Evolutionary conservation across 257 asterid genomes (phyloP), one percentile per base, ranked within the genome.

Genomic region (Jacaranda copaia): DNA sequence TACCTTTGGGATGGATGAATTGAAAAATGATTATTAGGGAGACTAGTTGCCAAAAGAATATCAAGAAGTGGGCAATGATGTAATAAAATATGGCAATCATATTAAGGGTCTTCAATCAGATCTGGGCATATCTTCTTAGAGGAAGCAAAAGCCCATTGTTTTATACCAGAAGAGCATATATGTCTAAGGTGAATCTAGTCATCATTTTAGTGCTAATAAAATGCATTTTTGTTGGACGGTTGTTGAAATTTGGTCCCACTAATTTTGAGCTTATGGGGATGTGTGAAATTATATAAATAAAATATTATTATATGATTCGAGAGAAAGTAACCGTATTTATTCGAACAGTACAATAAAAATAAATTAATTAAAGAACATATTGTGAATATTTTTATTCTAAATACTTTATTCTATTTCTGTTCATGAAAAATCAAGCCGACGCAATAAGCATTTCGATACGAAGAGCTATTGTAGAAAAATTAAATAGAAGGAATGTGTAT

Each of bases 101-200:
- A 79, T 43, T 46, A 39, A 77, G 63, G 77, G 90, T 84, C 84
- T 81, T 83, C 84, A 75, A 79, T 51, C 66, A 88, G 80, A 89
- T 92, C 92, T 87, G 49, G 72, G 83, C 88, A 85, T 81, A 92
- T 89, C 97, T 90, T 90, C 89, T 38, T 84, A 76, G 81, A 84
- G 87, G 82, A 83, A 60, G 82, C 80, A 89, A 85, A 85, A 64
- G 81, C 80, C 64, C 48, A 79, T 82, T 14, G 65, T 56, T 72
- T 25, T 25, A 25, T 25, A 25, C 32, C 32, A 25, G 32, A 25
- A 25, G 32, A 25, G 32, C 77, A 76, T 77, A 76, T 77, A 75
- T 81, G 82, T 82, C 74, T 81, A 67, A 81, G 85, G 70, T 82
- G 84, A 81, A 84, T 75, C 72, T 80, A 86, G 77, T 82, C 81